phyloP scores from a whole-genome alignment of 306 rosid species.

The Delonix regia region DNA sequence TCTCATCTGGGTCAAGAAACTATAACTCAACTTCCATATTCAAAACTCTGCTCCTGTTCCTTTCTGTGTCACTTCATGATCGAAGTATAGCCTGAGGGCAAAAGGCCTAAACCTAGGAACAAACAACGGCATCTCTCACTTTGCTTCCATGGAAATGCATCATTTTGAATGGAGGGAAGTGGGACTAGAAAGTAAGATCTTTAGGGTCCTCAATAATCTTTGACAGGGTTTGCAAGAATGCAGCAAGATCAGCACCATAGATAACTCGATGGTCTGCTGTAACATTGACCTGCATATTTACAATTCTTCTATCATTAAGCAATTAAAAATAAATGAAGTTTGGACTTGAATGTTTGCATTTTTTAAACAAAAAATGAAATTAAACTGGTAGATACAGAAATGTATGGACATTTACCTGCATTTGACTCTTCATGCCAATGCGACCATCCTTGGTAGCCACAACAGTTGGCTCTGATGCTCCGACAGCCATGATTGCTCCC shows the following conservation, averaged over 20 bases:
- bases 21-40: slow-evolving; percentile 1
- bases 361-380: neutral
- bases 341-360: neutral
- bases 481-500: slow-evolving; percentile 99
- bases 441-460: slow-evolving; percentile 94
- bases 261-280: slow-evolving; percentile 99
- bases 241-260: slow-evolving; percentile 90
- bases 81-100: neutral
- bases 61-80: neutral
- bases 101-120: slow-evolving; percentile 13
- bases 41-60: neutral
- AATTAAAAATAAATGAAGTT: neutral
- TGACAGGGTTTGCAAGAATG: slow-evolving; percentile 92
- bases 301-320: neutral
- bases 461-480: slow-evolving; percentile 76
- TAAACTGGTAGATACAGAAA: neutral
- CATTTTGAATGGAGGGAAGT: slow-evolving; percentile 24
- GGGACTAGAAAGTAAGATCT: slow-evolving; percentile 87
- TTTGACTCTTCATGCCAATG: slow-evolving; percentile 87
- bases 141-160: slow-evolving; percentile 9
- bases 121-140: slow-evolving; percentile 5
- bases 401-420: slow-evolving; percentile 67
- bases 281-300: slow-evolving; percentile 73
- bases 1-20: neutral
- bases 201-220: slow-evolving; percentile 89